phyloP scores from a whole-genome alignment of 768 basidiomycete species.

The Boletus tomentosulus region DNA sequence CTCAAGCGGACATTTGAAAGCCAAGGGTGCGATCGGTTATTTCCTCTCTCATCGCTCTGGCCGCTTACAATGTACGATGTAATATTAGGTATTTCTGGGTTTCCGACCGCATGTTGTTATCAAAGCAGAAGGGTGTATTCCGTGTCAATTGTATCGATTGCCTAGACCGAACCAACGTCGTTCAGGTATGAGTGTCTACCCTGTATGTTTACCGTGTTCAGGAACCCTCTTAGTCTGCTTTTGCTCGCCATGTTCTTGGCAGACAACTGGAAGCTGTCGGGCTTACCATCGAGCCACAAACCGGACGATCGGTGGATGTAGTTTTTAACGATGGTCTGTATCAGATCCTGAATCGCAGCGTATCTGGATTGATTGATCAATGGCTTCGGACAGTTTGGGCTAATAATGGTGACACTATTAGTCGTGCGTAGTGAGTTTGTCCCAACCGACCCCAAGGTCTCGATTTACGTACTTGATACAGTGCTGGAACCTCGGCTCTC shows the following conservation, averaged over 20 bases:
- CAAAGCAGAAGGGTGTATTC: slow-evolving; percentile 82
- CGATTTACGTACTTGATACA: slow-evolving; percentile 31
- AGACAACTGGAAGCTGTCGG: slow-evolving; percentile 73
- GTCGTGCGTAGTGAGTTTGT: slow-evolving; percentile 70
- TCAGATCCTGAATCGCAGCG: not conserved
- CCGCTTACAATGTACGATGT: not conserved
- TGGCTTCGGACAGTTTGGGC: slow-evolving; percentile 71
- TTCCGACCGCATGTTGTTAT: slow-evolving; percentile 62
- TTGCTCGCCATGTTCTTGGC: slow-evolving; percentile 79
- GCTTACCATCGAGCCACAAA: slow-evolving; percentile 51
- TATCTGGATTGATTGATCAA: not conserved
- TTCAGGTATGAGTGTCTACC: slow-evolving; percentile 52
- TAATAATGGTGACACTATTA: slow-evolving; percentile 95
- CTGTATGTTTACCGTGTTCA: slow-evolving; percentile 3
- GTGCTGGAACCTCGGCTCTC: slow-evolving; percentile 92
- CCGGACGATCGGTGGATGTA: slow-evolving; percentile 55
- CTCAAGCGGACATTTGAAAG: slow-evolving; percentile 71
- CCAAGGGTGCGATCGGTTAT: slow-evolving; percentile 57
- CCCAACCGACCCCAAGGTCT: not conserved
- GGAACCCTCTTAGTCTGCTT: slow-evolving; percentile 63
- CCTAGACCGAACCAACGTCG: slow-evolving; percentile 91
- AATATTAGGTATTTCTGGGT: slow-evolving; percentile 73
- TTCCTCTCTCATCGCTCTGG: not conserved
- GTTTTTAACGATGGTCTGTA: slow-evolving; percentile 73
- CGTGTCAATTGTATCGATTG: slow-evolving; percentile 96